Conservation (phyloP, 257 asterid species). For the Solanum gandarillasii region DNA sequence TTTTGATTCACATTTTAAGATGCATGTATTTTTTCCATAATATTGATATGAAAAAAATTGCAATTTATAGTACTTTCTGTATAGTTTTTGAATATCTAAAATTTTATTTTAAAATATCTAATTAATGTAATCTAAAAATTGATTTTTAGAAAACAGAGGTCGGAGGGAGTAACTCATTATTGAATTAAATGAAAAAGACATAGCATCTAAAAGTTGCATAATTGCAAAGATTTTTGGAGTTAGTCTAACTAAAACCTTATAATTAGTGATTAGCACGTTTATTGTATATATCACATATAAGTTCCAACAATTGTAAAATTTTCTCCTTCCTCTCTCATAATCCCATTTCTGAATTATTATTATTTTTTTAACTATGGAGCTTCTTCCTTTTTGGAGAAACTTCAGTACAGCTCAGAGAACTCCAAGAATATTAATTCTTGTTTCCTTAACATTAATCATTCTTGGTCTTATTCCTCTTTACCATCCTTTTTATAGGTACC, state of each 20-base stretch:
- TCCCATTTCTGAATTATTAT: background rate
- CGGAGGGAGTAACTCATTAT: background rate
- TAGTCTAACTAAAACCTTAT: background rate
- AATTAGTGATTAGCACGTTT: background rate
- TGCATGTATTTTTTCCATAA: too few species aligned
- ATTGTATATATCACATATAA: background rate
- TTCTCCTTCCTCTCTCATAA: background rate
- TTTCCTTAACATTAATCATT: background rate
- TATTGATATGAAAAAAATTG: too few species aligned
- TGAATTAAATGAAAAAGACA: background rate
- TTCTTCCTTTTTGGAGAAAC: background rate
- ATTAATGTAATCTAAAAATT: too few species aligned
- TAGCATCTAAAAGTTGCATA: background rate
- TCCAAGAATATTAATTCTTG: background rate
- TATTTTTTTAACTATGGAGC: background rate
- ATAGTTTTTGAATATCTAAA: too few species aligned
- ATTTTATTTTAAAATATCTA: too few species aligned
- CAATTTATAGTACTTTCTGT: too few species aligned
- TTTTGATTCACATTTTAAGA: too few species aligned
- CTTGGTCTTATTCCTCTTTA: conserved; percentile 4
- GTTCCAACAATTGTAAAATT: background rate
- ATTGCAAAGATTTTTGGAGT: background rate
- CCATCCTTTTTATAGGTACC: background rate
- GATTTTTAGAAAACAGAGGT: too few species aligned
- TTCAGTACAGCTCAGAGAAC: background rate